Percentiles rank a stretch among this genome's conserved stretches.
Evolutionary conservation across 305 asterid genomes (phyloP).

Genomic region (Solanum chacoense): DNA sequence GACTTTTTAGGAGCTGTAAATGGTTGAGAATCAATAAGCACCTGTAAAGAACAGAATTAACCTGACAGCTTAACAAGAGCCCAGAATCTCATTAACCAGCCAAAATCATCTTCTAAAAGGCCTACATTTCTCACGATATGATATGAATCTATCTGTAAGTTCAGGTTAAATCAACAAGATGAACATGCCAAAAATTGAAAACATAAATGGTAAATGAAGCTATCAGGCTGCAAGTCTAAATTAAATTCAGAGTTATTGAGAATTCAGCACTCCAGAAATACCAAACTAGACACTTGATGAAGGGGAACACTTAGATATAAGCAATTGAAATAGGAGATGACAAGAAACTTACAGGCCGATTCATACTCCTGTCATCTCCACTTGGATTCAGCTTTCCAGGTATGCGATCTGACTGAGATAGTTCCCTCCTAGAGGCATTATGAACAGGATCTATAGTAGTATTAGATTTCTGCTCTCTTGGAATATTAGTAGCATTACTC

Average conservation of each 20-base stretch:
- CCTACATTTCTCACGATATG: background rate
- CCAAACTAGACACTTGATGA: background rate
- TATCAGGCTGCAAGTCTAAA: background rate
- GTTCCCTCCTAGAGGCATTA: slow-evolving; percentile 45
- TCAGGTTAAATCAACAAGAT: background rate
- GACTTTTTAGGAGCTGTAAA: slow-evolving; percentile 72
- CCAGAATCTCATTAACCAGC: background rate
- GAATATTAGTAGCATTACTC: slow-evolving; percentile 32
- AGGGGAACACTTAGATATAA: background rate
- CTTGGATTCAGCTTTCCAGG: slow-evolving; percentile 38
- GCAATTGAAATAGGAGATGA: background rate
- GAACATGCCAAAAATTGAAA: background rate
- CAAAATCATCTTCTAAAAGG: background rate
- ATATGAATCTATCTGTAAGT: background rate
- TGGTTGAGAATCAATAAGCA: slow-evolving; percentile 52
- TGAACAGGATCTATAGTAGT: slow-evolving; percentile 41
- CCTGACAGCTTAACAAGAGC: background rate
- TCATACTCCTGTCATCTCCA: slow-evolving; percentile 66
- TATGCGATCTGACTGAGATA: slow-evolving; percentile 36
- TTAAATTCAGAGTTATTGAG: background rate
- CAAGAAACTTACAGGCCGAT: slow-evolving; percentile 57
- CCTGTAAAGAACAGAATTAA: slow-evolving; percentile 44
- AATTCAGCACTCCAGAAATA: background rate
- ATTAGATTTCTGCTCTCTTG: slow-evolving; percentile 63
- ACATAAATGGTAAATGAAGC: background rate